Conservation (phyloP, 768 basidiomycete genomes). For the Leccinum arenicola region DNA sequence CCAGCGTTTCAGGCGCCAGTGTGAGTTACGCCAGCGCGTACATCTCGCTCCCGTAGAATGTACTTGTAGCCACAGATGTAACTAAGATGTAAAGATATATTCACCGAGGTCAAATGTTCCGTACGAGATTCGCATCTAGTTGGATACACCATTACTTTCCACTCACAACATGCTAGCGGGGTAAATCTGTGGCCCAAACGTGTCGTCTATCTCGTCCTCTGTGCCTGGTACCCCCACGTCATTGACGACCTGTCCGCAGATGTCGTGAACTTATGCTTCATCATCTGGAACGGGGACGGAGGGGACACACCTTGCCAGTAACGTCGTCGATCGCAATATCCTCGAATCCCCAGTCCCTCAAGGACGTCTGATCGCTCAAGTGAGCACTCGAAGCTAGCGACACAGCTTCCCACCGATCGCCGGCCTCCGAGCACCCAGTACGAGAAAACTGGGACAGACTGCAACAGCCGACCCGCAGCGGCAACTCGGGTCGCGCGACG, state of each 20-base stretch:
- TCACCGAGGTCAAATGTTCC: not conserved
- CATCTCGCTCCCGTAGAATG: slow-evolving; percentile 45
- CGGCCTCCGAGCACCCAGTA: slow-evolving; percentile 2
- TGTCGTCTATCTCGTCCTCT: slow-evolving; percentile 54
- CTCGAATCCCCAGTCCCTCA: slow-evolving; percentile 81
- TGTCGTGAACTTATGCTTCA: not conserved
- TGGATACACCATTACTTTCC: not conserved
- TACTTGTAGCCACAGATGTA: not conserved
- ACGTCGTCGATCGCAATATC: slow-evolving; percentile 51
- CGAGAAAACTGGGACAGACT: slow-evolving; percentile 58
- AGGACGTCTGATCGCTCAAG: slow-evolving; percentile 49
- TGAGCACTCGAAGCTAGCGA: slow-evolving; percentile 56
- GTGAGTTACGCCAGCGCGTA: slow-evolving; percentile 97
- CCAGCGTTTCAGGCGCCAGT: slow-evolving; percentile 71
- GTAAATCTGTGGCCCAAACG: slow-evolving; percentile 49
- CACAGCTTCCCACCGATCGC: slow-evolving; percentile 42
- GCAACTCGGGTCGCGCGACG: slow-evolving; percentile 47
- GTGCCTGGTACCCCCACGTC: slow-evolving; percentile 70
- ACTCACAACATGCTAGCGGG: slow-evolving; percentile 17
- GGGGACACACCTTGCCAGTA: slow-evolving; percentile 52
- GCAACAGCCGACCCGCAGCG: slow-evolving; percentile 72
- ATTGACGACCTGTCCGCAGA: slow-evolving; percentile 53
- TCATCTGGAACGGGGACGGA: not conserved
- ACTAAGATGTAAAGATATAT: slow-evolving; percentile 1
- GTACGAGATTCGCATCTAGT: not conserved